Percentiles rank a stretch among this genome's conserved stretches.
phyloP scores from a whole-genome alignment of 225 moss, liverwort and hornwort species.

The Ulota crispa region DNA sequence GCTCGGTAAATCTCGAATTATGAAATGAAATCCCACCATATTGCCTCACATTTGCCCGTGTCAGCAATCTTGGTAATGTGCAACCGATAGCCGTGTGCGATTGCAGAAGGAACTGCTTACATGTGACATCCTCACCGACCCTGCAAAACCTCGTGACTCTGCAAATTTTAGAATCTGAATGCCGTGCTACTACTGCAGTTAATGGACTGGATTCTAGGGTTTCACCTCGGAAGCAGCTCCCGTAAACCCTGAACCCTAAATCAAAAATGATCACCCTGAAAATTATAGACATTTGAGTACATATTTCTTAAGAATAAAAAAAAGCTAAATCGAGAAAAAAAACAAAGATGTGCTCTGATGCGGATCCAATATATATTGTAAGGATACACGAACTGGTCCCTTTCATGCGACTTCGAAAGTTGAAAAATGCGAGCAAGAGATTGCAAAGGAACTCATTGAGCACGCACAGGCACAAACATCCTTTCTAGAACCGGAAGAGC shows the following conservation, averaged over 20 bases:
- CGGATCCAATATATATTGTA: not conserved
- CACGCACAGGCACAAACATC: not conserved
- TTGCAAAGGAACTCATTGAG: not conserved
- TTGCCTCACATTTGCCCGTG: conserved; percentile 18
- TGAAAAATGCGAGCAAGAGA: not conserved
- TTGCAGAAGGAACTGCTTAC: conserved; percentile 12
- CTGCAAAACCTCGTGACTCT: conserved; percentile 23
- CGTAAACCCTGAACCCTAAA: not conserved
- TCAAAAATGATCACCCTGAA: not conserved
- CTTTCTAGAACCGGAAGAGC: not conserved
- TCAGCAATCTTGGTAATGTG: not conserved
- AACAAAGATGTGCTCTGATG: not conserved
- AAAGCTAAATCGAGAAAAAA: not conserved
- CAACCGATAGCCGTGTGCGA: conserved; percentile 4
- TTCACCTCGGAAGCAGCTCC: not conserved
- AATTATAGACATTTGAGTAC: not conserved
- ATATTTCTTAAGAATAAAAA: not conserved
- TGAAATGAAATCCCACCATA: conserved; percentile 30
- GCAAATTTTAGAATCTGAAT: not conserved
- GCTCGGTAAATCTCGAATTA: conserved; percentile 5
- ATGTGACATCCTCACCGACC: not conserved
- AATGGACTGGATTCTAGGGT: not conserved
- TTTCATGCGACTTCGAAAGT: not conserved
- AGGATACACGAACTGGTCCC: not conserved
- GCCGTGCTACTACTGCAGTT: not conserved